A percentile compares a stretch with the other conserved stretches of the same genome.
Conservation (phyloP, 768 basidiomycete species). For the Tremella yokohamensis region DNA sequence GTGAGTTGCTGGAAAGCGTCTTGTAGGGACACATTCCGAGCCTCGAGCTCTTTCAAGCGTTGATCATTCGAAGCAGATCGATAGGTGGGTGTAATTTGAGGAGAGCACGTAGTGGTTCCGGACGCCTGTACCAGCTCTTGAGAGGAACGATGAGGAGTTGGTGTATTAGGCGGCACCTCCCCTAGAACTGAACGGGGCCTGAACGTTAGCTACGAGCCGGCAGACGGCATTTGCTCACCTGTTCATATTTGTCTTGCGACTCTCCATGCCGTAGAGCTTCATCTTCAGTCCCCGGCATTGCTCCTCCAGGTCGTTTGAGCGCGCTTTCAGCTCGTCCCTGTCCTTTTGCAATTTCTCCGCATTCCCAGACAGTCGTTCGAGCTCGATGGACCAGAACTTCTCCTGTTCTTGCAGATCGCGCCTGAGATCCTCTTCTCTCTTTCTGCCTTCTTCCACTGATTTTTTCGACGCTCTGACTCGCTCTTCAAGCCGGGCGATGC, state of each 20-base stretch:
- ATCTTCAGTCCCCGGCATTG: no score
- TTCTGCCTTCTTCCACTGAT: background rate
- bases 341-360: no score
- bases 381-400: background rate
- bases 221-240: no score
- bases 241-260: no score
- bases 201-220: no score
- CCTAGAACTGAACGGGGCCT: no score
- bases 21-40: conserved; percentile 18
- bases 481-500: conserved; percentile 36
- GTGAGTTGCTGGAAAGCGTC: conserved; percentile 19
- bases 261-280: no score
- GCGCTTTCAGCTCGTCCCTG: no score
- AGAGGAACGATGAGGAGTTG: background rate
- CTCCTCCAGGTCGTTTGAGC: no score
- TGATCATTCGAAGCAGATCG: conserved; percentile 6
- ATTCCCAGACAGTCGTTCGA: background rate
- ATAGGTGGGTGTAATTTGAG: background rate
- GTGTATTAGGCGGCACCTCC: background rate
- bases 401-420: background rate
- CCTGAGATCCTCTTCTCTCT: conserved; percentile 13
- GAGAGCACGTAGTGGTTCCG: conserved; percentile 4
- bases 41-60: conserved; percentile 20
- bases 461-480: conserved; percentile 11
- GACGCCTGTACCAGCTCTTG: background rate